Percentiles rank a stretch among this genome's conserved stretches.
These are phyloP conservation scores for Thermochaetoides thermophila DNA, from an alignment of 495 filamentous ascomycete genomes.

Conservation along the genomic window DNA sequence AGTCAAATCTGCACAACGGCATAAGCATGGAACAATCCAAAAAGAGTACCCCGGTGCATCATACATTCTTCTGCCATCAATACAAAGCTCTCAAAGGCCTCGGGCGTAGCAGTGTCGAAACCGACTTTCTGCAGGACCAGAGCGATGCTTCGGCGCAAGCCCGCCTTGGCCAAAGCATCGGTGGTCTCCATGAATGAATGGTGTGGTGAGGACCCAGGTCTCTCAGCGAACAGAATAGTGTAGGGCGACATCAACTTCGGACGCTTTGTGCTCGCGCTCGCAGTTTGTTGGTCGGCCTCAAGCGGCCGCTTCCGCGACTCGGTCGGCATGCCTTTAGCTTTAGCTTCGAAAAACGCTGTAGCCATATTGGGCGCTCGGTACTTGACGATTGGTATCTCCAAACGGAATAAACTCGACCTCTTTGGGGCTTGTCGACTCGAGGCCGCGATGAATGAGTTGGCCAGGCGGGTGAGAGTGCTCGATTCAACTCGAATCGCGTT, in stretches of 20 bases:
- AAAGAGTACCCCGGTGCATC: not conserved
- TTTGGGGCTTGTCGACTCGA: no score
- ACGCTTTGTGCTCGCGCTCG: slow-evolving; percentile 14
- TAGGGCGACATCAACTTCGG: slow-evolving; percentile 9
- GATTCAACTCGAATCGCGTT: no score
- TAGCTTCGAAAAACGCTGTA: no score
- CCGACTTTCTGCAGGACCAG: slow-evolving; percentile 26
- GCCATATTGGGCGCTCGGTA: no score
- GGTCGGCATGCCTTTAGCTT: slow-evolving; percentile 9
- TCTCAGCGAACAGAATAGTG: slow-evolving; percentile 2
- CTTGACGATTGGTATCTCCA: no score
- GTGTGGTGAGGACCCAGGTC: not conserved
- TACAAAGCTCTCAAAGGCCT: slow-evolving; percentile 30
- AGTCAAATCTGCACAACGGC: slow-evolving; percentile 17
- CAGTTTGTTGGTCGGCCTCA: slow-evolving; percentile 7
- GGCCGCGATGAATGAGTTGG: no score
- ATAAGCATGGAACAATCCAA: not conserved
- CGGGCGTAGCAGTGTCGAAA: slow-evolving; percentile 24
- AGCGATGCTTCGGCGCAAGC: slow-evolving; percentile 24
- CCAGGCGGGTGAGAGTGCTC: no score
- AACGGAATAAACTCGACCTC: no score
- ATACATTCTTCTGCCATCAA: slow-evolving; percentile 25
- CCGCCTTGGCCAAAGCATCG: slow-evolving; percentile 22
- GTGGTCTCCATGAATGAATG: slow-evolving; percentile 5
- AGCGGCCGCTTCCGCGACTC: slow-evolving; percentile 17